Evolutionary conservation across 2,329 filamentous ascomycete genomes (phyloP).

Genomic region (Fusarium floridanum): DNA sequence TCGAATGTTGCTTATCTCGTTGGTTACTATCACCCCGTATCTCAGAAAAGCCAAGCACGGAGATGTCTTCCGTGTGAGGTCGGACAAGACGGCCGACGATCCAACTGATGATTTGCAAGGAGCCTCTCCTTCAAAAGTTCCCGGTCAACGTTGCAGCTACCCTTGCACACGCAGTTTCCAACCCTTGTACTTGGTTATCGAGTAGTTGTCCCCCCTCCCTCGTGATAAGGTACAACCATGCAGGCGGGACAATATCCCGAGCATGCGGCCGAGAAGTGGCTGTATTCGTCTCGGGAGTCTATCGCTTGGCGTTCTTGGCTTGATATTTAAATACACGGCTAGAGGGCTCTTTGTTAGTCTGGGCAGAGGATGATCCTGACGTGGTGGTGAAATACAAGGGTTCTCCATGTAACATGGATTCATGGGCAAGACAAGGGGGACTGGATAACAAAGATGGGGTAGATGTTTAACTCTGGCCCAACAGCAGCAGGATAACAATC

Average conservation of each 20-base stretch:
- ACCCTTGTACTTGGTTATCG: conserved; percentile 14
- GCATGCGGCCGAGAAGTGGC: conserved; percentile 6
- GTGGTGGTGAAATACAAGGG: background rate
- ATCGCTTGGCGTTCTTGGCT: conserved; percentile 21
- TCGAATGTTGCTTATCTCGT: conserved; percentile 23
- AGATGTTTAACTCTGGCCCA: background rate
- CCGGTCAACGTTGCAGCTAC: conserved; percentile 19
- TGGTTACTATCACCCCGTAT: background rate
- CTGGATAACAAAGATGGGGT: background rate
- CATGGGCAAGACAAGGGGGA: background rate
- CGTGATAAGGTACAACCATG: conserved; percentile 38
- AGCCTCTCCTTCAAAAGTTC: conserved; percentile 31
- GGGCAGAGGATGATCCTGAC: conserved; percentile 1
- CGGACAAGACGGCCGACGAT: conserved; percentile 20
- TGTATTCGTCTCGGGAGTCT: conserved; percentile 5
- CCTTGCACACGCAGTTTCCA: background rate
- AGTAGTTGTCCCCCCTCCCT: conserved; percentile 5
- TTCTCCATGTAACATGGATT: background rate
- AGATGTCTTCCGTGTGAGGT: conserved; percentile 12
- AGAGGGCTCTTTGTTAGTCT: conserved; percentile 41
- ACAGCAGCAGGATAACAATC: background rate
- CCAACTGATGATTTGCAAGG: background rate
- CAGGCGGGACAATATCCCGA: conserved; percentile 28
- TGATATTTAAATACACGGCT: conserved; percentile 3
- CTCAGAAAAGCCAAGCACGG: conserved; percentile 20